Base-by-base conservation (phyloP, 352 stramenopile species). In the Peronospora destructor region DNA sequence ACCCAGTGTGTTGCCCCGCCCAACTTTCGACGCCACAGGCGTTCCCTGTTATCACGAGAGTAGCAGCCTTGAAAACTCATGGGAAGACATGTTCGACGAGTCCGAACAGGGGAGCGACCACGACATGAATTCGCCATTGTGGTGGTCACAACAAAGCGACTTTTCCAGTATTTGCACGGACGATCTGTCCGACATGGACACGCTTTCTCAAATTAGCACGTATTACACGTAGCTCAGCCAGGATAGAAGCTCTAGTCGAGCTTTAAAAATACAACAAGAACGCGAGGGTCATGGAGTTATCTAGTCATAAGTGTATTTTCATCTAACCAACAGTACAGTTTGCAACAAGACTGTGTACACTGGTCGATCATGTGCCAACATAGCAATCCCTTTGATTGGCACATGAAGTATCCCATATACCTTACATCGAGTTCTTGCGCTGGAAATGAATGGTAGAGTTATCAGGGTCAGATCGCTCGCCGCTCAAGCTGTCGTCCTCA, bases 121-220 rank as follows among this genome's bases (percentile, higher is more conserved):
- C 29, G 57, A 59, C 32, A 49, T 66, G 35, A 52, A 64, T 29
- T 70, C 56, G 32, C 56, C 61, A 6, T 16, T 66, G 23, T 70
- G 56, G 56, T 70, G 61, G 61, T 70, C 61, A 3, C 61, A 70
- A 45, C 61, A 12, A 23, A 70, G 57, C 26, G 61, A 70, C 16
- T 66, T 70, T 37, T 76, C 63, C 11, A 83, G 71, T 34, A 64
- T 81, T n/a, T 67, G 61, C 14, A 69, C 75, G 3, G 74, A 84
- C n/a, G 74, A 85, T 28, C 48, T 82, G 10, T 71, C 71, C 3
- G 71, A 82, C 40, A 70, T 77, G 28, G 71, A 80, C 17, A 40
- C 57, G 0, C 56, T 80, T 14, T 85, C 71, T 23, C 71, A 84
- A 35, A 63, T 74, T 37, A 77, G 56, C 25, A 45, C 48, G n/a